Base-by-base conservation (phyloP, 2,329 filamentous ascomycete genomes). In the Cadophora luteo-olivacea region DNA sequence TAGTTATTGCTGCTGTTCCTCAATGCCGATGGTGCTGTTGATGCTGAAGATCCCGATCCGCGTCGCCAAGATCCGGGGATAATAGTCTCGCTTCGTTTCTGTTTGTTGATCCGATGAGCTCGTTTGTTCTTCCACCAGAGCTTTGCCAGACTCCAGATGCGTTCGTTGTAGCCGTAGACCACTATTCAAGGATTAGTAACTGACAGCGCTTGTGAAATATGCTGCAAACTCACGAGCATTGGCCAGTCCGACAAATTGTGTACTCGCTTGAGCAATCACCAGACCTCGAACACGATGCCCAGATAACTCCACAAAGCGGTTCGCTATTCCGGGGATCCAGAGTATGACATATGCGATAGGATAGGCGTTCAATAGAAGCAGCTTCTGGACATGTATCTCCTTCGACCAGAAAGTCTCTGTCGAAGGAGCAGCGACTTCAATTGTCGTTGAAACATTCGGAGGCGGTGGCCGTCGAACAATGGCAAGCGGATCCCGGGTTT, bases 301-400 rank as follows among this genome's bases (percentile, higher is more conserved):
- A 78, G 62, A 33, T 78, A 66, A 24, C 29, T 68, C 62, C 48
- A 24, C 55, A 24, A 67, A 69, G n/a, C 68, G 75, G 72, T 80
- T 81, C 45, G 72, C 67, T 64, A 81, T 76, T 6, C 80, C 80
- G 0, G 80, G 80, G 7, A 81, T 75, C 79, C 78, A 81, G n/a
- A 81, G 75, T 5, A 80, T 58, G 54, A 81, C 76, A 72, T 80
- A 81, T 48, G 75, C 75, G 55, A 80, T 77, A 0, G 80, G 79
- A 61, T 81, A 81, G 1, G 77, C 79, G 64, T 80, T 80, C 61
- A 81, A 72, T 8, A 80, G 70, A 24, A 81, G 74, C 69, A 81
- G 77, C 60, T 76, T 76, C 58, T 70, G 66, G 11, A 72, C 68
- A 14, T 61, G 48, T 22, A 16, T 48, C 51, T 70, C 68, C 24